Conservation (phyloP, 305 asterid species). For the Fraxinus floribunda region DNA sequence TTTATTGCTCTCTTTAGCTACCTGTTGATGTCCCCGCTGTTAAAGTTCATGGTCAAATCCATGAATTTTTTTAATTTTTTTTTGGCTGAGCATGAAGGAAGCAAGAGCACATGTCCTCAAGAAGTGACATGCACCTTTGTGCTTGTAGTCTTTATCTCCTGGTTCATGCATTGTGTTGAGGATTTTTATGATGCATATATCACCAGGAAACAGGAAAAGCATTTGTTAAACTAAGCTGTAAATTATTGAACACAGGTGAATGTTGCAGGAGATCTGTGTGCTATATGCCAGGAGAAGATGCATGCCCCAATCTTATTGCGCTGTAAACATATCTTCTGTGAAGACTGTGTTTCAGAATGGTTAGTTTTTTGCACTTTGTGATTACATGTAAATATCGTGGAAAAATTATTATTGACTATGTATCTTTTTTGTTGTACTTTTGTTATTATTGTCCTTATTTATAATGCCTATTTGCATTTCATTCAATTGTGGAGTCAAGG, state of each 20-base stretch:
- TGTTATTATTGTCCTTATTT: neutral
- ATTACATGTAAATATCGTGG: neutral
- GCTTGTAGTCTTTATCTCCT: neutral
- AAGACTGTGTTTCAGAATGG: slow-evolving; percentile 78
- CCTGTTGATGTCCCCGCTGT: neutral
- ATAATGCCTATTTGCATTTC: neutral
- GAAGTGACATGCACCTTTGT: neutral
- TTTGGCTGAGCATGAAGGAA: neutral
- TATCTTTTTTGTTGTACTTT: neutral
- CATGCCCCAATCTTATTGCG: slow-evolving; percentile 50
- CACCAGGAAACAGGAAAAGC: neutral
- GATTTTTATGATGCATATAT: slow-evolving; percentile 1
- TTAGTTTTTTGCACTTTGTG: slow-evolving; percentile 24
- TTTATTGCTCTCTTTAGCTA: neutral
- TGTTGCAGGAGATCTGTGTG: slow-evolving; percentile 64
- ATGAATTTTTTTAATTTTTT: neutral
- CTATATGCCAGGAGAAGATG: slow-evolving; percentile 76
- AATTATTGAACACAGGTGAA: slow-evolving; percentile 38
- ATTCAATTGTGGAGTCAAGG: neutral
- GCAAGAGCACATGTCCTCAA: neutral
- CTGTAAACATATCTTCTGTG: slow-evolving; percentile 72
- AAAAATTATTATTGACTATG: neutral
- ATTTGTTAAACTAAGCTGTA: slow-evolving; percentile 19
- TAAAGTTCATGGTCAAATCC: neutral
- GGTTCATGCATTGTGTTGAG: neutral